Percentiles rank a stretch among this genome's conserved stretches.
Conservation (phyloP, 139 green algal genomes). For the Coccomyxa sp. region DNA sequence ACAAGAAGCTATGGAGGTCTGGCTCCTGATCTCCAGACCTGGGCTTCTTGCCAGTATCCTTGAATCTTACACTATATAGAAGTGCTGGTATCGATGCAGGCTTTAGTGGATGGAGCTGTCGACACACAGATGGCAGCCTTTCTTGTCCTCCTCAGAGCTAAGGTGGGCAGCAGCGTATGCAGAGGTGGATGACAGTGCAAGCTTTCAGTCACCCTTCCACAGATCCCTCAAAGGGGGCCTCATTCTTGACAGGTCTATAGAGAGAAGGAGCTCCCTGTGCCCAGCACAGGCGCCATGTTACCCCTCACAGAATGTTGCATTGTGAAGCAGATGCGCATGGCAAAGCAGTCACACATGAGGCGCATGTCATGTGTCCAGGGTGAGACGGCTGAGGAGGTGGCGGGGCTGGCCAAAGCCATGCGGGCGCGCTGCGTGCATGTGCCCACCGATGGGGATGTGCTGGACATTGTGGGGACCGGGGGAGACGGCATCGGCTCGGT, state of each 20-base stretch:
- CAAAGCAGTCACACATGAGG: background rate
- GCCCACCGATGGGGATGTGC: slow-evolving; percentile 1
- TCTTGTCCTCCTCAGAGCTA: slow-evolving; percentile 92
- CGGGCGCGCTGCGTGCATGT: slow-evolving; percentile 11
- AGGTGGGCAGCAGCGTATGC: slow-evolving; percentile 42
- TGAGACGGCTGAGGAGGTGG: slow-evolving; percentile 92
- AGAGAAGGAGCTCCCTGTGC: background rate
- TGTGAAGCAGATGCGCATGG: background rate
- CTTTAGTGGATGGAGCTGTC: slow-evolving; percentile 63
- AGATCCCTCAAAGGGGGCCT: background rate
- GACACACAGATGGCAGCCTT: slow-evolving; percentile 87
- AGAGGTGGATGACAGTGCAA: background rate
- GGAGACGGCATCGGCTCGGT: slow-evolving; percentile 96
- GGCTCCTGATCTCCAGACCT: background rate
- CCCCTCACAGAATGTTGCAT: background rate
- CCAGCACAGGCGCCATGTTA: background rate
- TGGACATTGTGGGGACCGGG: slow-evolving; percentile 99
- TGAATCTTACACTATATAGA: background rate
- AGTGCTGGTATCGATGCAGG: slow-evolving; percentile 23
- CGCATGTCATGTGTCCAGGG: slow-evolving; percentile 44
- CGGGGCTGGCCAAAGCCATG: slow-evolving; percentile 88
- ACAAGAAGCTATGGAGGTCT: slow-evolving; percentile 46
- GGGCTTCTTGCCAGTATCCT: background rate
- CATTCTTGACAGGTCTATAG: background rate
- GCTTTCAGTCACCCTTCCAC: background rate